These are phyloP conservation scores for Neofusicoccum ribis DNA, from an alignment of 2,329 filamentous ascomycete genomes.

Conservation along the genomic window DNA sequence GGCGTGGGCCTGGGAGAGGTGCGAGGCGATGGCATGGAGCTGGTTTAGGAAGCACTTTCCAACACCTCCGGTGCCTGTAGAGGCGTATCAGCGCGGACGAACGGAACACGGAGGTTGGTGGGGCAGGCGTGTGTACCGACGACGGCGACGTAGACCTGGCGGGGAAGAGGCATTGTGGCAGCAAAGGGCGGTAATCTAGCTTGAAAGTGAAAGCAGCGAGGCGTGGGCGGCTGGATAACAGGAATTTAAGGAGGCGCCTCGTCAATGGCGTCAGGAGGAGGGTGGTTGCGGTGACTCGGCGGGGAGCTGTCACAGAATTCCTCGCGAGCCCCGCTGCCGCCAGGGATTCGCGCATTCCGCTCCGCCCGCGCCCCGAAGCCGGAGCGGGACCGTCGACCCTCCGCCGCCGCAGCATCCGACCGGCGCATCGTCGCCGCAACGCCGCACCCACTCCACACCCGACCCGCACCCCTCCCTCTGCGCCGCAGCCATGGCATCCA, in stretches of 20 bases:
- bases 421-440: neutral
- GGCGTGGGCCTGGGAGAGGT: conserved; percentile 52
- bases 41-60: conserved; percentile 89
- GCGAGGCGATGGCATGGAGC: conserved; percentile 66
- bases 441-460: neutral
- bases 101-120: neutral
- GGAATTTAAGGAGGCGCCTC: neutral
- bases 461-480: neutral
- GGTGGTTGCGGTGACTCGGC: conserved; percentile 5
- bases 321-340: conserved; percentile 11
- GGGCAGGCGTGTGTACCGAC: conserved; percentile 37
- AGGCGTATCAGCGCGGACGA: conserved; percentile 4
- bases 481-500: conserved; percentile 19
- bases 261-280: conserved; percentile 16
- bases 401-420: neutral
- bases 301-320: conserved; percentile 12
- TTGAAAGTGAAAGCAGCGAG: neutral
- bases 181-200: neutral
- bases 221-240: neutral
- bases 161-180: conserved; percentile 41
- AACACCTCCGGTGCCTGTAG: conserved; percentile 81
- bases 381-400: neutral
- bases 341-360: neutral
- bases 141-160: conserved; percentile 50
- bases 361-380: neutral